Conservation (phyloP, 1,284 basidiomycete species). For the Erythrobasidium hasegawianum region DNA sequence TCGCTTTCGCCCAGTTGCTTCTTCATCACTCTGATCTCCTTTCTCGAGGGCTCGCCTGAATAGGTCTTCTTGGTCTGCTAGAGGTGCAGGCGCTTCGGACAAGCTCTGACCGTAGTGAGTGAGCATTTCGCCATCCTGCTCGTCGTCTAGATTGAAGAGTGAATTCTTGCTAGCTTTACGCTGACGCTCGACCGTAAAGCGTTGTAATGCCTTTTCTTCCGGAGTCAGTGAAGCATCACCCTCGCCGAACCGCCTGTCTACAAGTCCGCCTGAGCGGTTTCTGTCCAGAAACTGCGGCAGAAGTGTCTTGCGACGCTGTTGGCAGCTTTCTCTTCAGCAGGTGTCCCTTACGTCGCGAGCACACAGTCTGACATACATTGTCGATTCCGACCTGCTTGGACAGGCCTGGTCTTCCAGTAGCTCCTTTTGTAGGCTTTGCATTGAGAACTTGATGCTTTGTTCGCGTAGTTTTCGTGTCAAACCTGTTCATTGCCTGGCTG, state of each 20-base stretch:
- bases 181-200: constrained; percentile 87
- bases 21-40: background rate
- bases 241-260: constrained; percentile 95
- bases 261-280: constrained; percentile 76
- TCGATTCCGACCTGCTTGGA: constrained; percentile 86
- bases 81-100: constrained; percentile 65
- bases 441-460: constrained; percentile 51
- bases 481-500: constrained; percentile 80
- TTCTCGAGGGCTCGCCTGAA: constrained; percentile 45
- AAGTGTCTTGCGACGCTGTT: constrained; percentile 75
- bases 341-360: too few species aligned
- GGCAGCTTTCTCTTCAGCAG: too few species aligned
- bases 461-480: constrained; percentile 85
- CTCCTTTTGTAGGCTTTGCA: constrained; percentile 78
- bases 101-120: constrained; percentile 90
- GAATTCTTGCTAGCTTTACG: constrained; percentile 61
- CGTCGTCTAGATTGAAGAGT: constrained; percentile 74
- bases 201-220: constrained; percentile 95
- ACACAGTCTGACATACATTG: constrained; percentile 60
- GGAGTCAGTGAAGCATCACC: constrained; percentile 81
- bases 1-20: constrained; percentile 56
- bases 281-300: constrained; percentile 75
- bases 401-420: constrained; percentile 73
- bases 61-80: constrained; percentile 25
- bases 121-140: constrained; percentile 68